phyloP scores from a whole-genome alignment of 2,329 filamentous ascomycete species.

The Xylariaceae sp. region DNA sequence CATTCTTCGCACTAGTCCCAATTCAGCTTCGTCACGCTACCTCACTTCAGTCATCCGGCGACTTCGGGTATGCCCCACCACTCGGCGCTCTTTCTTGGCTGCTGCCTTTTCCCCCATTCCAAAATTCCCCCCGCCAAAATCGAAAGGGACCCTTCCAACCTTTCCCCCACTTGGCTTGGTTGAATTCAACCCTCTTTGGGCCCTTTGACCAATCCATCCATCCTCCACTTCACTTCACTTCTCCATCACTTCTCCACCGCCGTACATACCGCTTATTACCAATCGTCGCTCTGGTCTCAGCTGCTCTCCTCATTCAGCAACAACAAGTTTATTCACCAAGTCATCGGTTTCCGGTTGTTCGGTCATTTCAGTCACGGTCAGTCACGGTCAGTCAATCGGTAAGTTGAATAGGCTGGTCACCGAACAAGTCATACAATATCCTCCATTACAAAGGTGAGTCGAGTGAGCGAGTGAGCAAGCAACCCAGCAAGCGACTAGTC shows the following conservation, averaged over 20 bases:
- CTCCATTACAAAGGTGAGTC: background rate
- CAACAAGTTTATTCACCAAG: background rate
- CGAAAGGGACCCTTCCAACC: too few relatives aligned
- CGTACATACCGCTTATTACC: constrained; percentile 25
- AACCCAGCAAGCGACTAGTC: constrained; percentile 1
- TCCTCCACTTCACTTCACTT: background rate
- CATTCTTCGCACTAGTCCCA: background rate
- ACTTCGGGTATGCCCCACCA: too few relatives aligned
- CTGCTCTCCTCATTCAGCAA: background rate
- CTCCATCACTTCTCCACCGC: background rate
- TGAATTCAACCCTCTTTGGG: background rate
- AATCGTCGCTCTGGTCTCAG: constrained; percentile 10
- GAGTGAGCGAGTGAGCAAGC: constrained; percentile 1
- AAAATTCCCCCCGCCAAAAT: too few relatives aligned
- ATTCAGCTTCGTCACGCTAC: background rate
- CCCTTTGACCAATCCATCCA: background rate
- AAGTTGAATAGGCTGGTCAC: constrained; percentile 9
- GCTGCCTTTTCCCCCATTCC: too few relatives aligned
- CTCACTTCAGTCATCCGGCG: too few relatives aligned
- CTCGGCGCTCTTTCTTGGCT: too few relatives aligned
- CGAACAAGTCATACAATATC: constrained; percentile 2
- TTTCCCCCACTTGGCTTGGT: background rate
- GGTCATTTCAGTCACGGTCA: background rate
- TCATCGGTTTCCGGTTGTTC: background rate
- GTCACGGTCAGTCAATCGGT: constrained; percentile 1